These are phyloP conservation scores for Meripilus lineatus DNA, from an alignment of 1,284 basidiomycete species.

Conservation along the genomic window DNA sequence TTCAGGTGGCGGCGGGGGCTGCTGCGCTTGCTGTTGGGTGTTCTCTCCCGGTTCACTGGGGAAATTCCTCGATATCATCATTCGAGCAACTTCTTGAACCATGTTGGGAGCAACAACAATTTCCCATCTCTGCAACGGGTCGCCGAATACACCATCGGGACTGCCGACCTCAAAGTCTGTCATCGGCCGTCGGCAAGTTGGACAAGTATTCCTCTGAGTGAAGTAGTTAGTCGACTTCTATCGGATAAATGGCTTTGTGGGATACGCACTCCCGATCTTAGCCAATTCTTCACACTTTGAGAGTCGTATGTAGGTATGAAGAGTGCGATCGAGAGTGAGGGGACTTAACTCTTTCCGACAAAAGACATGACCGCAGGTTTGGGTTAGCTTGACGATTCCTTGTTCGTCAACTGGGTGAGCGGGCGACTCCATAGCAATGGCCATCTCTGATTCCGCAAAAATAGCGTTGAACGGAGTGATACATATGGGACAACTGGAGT, in stretches of 20 bases:
- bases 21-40: no score
- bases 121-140: no score
- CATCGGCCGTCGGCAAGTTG: not conserved
- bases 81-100: no score
- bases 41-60: no score
- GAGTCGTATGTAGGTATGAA: no score
- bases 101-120: no score
- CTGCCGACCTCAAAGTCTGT: no score
- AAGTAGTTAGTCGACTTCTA: not conserved
- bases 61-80: no score
- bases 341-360: constrained; percentile 64
- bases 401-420: constrained; percentile 55
- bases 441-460: constrained; percentile 68
- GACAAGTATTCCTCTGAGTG: constrained; percentile 8
- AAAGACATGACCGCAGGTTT: constrained; percentile 67
- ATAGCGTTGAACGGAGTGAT: constrained; percentile 57
- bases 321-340: no score
- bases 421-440: constrained; percentile 68
- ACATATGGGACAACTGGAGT: constrained; percentile 67
- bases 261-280: not conserved
- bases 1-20: no score
- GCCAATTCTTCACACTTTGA: no score
- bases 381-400: constrained; percentile 57
- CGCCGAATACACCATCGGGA: no score
- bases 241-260: not conserved